These are phyloP conservation scores for Pseudocercospora musae DNA, from an alignment of 2,329 filamentous ascomycete species.

Conservation along the genomic window DNA sequence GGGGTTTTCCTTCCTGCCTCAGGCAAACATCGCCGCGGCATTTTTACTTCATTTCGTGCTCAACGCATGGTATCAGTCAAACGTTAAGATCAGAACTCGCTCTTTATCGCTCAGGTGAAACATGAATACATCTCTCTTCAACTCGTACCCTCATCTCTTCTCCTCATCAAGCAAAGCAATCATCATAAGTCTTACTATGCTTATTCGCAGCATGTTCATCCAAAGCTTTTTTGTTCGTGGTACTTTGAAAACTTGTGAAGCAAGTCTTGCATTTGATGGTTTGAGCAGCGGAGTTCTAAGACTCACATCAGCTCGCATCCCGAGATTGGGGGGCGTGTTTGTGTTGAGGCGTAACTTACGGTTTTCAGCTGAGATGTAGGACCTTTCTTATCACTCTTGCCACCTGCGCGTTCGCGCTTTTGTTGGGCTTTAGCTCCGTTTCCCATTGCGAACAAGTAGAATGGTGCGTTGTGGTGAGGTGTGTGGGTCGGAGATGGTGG, in stretches of 20 bases:
- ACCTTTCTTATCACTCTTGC: background rate
- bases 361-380: conserved; percentile 5
- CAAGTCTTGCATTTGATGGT: conserved; percentile 74
- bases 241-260: conserved; percentile 76
- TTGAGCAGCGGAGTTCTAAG: conserved; percentile 71
- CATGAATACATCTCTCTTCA: background rate
- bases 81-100: background rate
- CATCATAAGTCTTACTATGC: conserved; percentile 67
- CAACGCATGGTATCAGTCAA: background rate
- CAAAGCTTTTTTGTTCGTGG: conserved; percentile 68
- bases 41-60: background rate
- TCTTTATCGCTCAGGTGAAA: background rate
- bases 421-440: conserved; percentile 4
- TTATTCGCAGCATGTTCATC: conserved; percentile 71
- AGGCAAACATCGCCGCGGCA: background rate
- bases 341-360: background rate
- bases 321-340: too few species aligned
- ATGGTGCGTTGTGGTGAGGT: background rate
- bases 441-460: background rate
- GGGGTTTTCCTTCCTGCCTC: background rate
- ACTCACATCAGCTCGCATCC: too few species aligned
- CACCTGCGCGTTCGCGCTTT: conserved; percentile 7
- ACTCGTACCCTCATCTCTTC: background rate
- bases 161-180: conserved; percentile 57
- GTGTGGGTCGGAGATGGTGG: background rate